phyloP scores from a whole-genome alignment of 148 eudicot genomes.

The Rhododendron molle region DNA sequence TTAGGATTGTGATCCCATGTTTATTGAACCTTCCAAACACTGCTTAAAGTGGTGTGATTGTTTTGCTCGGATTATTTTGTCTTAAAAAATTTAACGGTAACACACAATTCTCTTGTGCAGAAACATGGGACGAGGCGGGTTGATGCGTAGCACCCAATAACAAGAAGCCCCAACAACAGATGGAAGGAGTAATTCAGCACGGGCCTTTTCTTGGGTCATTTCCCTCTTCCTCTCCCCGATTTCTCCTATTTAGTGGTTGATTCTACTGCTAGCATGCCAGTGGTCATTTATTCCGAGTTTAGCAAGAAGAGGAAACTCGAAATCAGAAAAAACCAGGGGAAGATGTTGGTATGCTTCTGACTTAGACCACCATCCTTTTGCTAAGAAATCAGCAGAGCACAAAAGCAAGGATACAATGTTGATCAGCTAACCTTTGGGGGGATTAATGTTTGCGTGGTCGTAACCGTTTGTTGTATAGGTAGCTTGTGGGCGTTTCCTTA shows the following conservation, averaged over 20 bases:
- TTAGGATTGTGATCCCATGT: neutral
- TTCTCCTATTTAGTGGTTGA: slow-evolving; percentile 29
- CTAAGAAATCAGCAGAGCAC: slow-evolving; percentile 24
- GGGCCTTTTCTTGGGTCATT: slow-evolving; percentile 20
- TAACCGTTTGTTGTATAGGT: slow-evolving; percentile 59
- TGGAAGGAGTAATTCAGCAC: slow-evolving; percentile 26
- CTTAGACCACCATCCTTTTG: slow-evolving; percentile 35
- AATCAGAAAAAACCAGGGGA: slow-evolving; percentile 23
- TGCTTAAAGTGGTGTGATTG: neutral
- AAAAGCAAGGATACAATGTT: slow-evolving; percentile 25
- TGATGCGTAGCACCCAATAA: slow-evolving; percentile 79
- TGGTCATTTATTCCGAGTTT: slow-evolving; percentile 20
- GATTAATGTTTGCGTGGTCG: slow-evolving; percentile 29
- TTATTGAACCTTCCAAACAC: neutral
- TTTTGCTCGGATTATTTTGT: neutral
- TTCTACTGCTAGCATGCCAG: slow-evolving; percentile 41
- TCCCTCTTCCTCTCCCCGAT: neutral
- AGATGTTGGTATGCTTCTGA: slow-evolving; percentile 47
- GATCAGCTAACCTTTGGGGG: slow-evolving; percentile 47
- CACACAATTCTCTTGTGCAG: slow-evolving; percentile 36
- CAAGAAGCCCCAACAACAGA: slow-evolving; percentile 25
- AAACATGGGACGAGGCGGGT: slow-evolving; percentile 58
- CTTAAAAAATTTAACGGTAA: neutral
- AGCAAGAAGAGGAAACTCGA: neutral
- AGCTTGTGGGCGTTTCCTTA: slow-evolving; percentile 32